Evolutionary conservation across 768 basidiomycete species (phyloP), one percentile per base, ranked within the genome.

Genomic region (Naganishia vaughanmartiniae): DNA sequence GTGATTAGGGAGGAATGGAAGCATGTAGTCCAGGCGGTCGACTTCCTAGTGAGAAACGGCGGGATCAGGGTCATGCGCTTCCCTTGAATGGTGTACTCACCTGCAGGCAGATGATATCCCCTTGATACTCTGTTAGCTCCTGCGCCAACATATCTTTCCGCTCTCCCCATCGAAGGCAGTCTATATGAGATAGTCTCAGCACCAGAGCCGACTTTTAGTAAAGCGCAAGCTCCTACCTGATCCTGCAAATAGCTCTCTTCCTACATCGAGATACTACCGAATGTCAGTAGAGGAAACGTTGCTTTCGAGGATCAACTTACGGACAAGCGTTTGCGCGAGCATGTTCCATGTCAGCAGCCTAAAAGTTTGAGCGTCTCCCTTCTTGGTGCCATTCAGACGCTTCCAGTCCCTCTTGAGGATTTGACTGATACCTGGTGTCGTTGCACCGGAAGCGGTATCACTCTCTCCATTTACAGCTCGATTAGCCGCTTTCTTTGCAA

Each of bases 71-170:
- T 21, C 51, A 26, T 31, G 30, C 46, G 17, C 34, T 6, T 31
- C 19, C 26, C 36, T 10, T 34, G 34, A 34, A 42, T 17, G 26
- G 33, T 39, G 28, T 33, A 76, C 82, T 71, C 78, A 89, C 93
- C 84, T 96, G 93, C 54, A 96, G 85, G 78, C 93, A 95, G 54
- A 93, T 81, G 30, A 96, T 86, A 79, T 94, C 91, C 1, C 90
- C 76, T 24, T 72, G 54, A 69, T 89, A 86, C 2, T 85, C 85
- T 19, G 86, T 80, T n/a, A 95, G 84, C 79, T 96, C 94, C 58
- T 84, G 83, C 70, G 87, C 85, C 17, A 92, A 82, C 89, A 93
- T 90, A 19, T 87, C 85, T 74, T 87, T 87, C 72, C 93, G 84
- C 77, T 89, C 87, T 26, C 76, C 78, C 56, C 87, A 89, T 80